Evolutionary conservation across 1,284 basidiomycete genomes (phyloP).

Genomic region (Leccinum fuscescens): DNA sequence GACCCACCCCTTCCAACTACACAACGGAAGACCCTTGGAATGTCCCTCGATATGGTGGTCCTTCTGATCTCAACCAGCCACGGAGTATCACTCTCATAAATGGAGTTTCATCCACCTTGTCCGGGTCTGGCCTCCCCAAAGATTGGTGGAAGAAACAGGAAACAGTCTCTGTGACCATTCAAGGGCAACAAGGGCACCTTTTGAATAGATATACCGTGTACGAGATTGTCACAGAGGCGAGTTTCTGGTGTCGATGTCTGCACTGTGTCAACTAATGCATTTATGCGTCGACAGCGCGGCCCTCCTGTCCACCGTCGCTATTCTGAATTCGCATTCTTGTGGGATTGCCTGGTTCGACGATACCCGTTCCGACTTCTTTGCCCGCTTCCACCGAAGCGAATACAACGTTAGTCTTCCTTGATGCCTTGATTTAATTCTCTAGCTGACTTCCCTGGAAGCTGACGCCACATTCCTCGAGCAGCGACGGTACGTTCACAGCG

Average conservation of each 20-base stretch:
- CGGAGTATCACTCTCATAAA: conserved; percentile 39
- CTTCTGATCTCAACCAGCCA: conserved; percentile 25
- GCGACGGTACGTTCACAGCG: conserved; percentile 52
- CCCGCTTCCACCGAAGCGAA: conserved; percentile 85
- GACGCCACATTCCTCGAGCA: conserved; percentile 89
- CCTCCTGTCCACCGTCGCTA: conserved; percentile 73
- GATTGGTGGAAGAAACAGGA: conserved; percentile 88
- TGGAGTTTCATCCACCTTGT: conserved; percentile 55
- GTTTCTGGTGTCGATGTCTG: conserved; percentile 28
- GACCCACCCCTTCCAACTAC: conserved; percentile 46
- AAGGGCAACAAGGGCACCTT: conserved; percentile 87
- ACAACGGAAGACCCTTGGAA: conserved; percentile 75
- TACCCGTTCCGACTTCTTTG: conserved; percentile 93
- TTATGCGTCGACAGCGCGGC: conserved; percentile 45
- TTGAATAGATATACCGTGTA: conserved; percentile 82
- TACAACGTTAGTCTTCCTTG: conserved; percentile 66
- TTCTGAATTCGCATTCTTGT: conserved; percentile 87
- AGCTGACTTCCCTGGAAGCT: conserved; percentile 42
- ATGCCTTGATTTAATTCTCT: neutral
- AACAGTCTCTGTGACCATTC: conserved; percentile 62
- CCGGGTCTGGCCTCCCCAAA: conserved; percentile 67
- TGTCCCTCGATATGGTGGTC: conserved; percentile 28
- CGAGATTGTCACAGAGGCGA: conserved; percentile 75
- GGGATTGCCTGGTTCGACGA: conserved; percentile 74
- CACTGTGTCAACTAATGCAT: conserved; percentile 10